Evolutionary conservation across 2,329 filamentous ascomycete genomes (phyloP).

Genomic region (Ophiostoma australiae): DNA sequence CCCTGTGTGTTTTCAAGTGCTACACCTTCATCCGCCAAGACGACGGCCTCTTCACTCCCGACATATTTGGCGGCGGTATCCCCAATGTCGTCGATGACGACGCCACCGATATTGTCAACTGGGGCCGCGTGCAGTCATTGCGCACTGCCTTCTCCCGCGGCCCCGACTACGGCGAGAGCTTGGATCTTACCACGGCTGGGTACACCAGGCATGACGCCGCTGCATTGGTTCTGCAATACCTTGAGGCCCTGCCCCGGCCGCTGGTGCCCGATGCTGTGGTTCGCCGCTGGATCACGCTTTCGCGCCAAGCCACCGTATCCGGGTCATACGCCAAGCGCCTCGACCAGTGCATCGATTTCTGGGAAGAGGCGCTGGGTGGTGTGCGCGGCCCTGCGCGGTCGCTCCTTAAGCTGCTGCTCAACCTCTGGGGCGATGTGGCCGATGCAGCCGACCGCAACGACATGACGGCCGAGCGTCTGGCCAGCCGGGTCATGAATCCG

Average conservation of each 20-base stretch:
- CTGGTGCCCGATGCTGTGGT: slow-evolving; percentile 38
- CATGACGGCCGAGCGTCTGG: slow-evolving; percentile 43
- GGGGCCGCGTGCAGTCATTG: slow-evolving; percentile 35
- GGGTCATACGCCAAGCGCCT: slow-evolving; percentile 35
- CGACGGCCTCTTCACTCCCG: slow-evolving; percentile 35
- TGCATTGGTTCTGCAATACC: slow-evolving; percentile 38
- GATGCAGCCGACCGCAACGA: slow-evolving; percentile 38
- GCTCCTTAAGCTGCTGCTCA: slow-evolving; percentile 42
- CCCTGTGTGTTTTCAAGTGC: slow-evolving; percentile 41
- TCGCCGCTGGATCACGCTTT: slow-evolving; percentile 40
- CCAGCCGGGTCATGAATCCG: slow-evolving; percentile 38
- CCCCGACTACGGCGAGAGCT: slow-evolving; percentile 39
- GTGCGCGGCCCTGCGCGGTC: slow-evolving; percentile 37
- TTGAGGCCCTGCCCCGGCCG: slow-evolving; percentile 39
- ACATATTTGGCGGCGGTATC: slow-evolving; percentile 35
- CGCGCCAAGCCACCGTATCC: slow-evolving; percentile 37
- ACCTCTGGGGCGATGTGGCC: slow-evolving; percentile 42
- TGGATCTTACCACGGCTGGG: slow-evolving; percentile 26
- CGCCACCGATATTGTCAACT: slow-evolving; percentile 23
- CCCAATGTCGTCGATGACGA: not conserved
- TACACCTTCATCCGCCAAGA: slow-evolving; percentile 37
- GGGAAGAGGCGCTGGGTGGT: slow-evolving; percentile 43
- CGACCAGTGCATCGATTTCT: slow-evolving; percentile 44
- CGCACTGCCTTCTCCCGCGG: slow-evolving; percentile 37
- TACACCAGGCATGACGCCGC: slow-evolving; percentile 42